phyloP scores from a whole-genome alignment of 2,329 filamentous ascomycete species.

The Fusarium clavum region DNA sequence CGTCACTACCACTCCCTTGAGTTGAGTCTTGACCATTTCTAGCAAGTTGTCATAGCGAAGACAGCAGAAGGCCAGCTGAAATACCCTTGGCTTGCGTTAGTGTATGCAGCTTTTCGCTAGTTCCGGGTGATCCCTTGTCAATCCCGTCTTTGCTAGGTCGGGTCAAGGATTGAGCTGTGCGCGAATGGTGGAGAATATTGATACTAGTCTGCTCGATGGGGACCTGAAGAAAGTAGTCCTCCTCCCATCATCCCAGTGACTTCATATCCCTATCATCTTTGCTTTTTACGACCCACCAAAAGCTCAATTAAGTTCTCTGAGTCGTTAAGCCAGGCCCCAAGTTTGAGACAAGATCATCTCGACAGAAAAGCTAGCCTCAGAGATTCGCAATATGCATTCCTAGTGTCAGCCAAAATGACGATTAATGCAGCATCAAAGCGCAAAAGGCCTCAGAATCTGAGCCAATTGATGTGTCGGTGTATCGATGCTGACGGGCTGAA shows the following conservation, averaged over 20 bases:
- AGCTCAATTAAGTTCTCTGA: background rate
- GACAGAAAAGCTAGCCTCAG: too few species aligned
- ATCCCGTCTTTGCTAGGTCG: background rate
- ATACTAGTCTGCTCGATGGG: background rate
- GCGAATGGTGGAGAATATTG: background rate
- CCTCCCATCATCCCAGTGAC: too few species aligned
- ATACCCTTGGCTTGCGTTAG: background rate
- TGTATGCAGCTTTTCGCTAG: background rate
- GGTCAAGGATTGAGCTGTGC: background rate
- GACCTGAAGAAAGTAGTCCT: background rate
- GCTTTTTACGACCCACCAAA: background rate
- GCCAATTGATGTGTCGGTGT: background rate
- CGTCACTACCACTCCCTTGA: background rate
- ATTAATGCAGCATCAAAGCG: background rate
- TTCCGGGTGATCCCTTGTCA: background rate
- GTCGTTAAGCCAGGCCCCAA: accelerated
- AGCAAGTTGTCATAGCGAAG: background rate
- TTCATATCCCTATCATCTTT: background rate
- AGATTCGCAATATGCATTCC: background rate
- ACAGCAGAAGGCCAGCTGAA: conserved; percentile 2
- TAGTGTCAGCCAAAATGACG: background rate
- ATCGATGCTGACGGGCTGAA: background rate
- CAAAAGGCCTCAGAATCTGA: background rate
- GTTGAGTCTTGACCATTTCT: background rate
- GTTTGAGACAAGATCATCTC: background rate